These are phyloP conservation scores for Cyclaneusma minus DNA, from an alignment of 2,329 filamentous ascomycete genomes.

Conservation along the genomic window DNA sequence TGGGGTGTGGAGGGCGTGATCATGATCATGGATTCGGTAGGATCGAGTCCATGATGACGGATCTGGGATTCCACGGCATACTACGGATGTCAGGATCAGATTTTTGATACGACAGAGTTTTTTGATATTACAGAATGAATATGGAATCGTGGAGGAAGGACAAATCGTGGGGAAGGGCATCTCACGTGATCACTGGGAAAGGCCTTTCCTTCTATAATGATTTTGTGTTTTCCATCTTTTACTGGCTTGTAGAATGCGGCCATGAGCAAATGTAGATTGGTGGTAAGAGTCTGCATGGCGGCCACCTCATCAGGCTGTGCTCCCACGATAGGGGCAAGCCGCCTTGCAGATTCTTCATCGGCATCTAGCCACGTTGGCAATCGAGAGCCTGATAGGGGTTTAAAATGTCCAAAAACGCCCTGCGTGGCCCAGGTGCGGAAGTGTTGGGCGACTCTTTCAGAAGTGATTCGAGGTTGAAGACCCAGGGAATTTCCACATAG, in stretches of 20 bases:
- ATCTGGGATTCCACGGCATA: constrained; percentile 68
- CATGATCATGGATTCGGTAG: constrained; percentile 50
- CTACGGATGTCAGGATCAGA: constrained; percentile 24
- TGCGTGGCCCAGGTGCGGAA: constrained; percentile 62
- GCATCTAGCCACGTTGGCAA: constrained; percentile 50
- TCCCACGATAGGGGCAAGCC: constrained; percentile 58
- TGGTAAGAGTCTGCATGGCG: constrained; percentile 67
- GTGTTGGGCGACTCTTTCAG: constrained; percentile 50
- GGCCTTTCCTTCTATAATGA: constrained; percentile 66
- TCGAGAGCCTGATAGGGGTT: constrained; percentile 44
- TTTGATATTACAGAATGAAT: constrained; percentile 1
- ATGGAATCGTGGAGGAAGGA: constrained; percentile 1
- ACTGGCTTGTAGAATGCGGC: constrained; percentile 63
- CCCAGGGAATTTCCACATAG: constrained; percentile 70
- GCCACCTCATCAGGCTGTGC: constrained; percentile 54
- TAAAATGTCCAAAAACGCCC: constrained; percentile 65
- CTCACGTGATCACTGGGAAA: constrained; percentile 70
- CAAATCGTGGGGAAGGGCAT: constrained; percentile 3
- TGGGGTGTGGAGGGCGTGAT: constrained; percentile 38
- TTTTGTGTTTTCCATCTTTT: constrained; percentile 43
- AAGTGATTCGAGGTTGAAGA: constrained; percentile 52
- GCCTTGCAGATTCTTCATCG: constrained; percentile 48
- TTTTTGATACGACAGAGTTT: not conserved
- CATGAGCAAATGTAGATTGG: constrained; percentile 64
- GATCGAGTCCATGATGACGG: constrained; percentile 46